These are phyloP conservation scores for Ascochyta koolunga DNA, from an alignment of 2,329 filamentous ascomycete genomes.

Conservation along the genomic window DNA sequence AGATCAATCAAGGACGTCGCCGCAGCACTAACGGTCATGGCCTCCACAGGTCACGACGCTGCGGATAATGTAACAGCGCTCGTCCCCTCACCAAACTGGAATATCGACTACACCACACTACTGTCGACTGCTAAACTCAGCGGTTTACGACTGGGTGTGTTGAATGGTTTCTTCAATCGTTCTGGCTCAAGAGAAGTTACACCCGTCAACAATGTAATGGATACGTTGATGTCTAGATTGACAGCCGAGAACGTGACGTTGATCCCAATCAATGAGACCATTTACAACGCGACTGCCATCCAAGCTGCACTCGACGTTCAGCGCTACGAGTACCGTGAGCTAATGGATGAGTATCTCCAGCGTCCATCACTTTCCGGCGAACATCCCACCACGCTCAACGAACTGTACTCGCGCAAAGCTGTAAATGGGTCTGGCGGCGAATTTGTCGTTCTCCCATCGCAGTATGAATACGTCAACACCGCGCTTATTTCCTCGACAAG, in stretches of 20 bases:
- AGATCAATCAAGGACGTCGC: constrained; percentile 59
- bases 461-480: constrained; percentile 62
- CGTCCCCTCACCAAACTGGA: constrained; percentile 50
- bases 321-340: constrained; percentile 63
- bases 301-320: constrained; percentile 62
- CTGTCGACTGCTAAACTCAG: constrained; percentile 46
- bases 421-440: constrained; percentile 46
- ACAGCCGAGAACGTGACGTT: constrained; percentile 56
- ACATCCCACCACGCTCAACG: constrained; percentile 54
- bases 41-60: constrained; percentile 57
- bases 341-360: constrained; percentile 62
- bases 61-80: constrained; percentile 60
- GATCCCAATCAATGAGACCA: constrained; percentile 55
- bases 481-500: constrained; percentile 59
- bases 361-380: constrained; percentile 50
- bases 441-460: constrained; percentile 65
- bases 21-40: constrained; percentile 60
- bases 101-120: constrained; percentile 55
- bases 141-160: constrained; percentile 56
- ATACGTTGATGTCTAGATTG: constrained; percentile 55
- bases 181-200: constrained; percentile 59
- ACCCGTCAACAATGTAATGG: constrained; percentile 63
- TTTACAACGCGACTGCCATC: constrained; percentile 62
- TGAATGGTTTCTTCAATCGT: constrained; percentile 65
- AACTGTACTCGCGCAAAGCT: constrained; percentile 55